Conservation (phyloP, 2,329 filamentous ascomycete species). For the Xylariaceae sp. region DNA sequence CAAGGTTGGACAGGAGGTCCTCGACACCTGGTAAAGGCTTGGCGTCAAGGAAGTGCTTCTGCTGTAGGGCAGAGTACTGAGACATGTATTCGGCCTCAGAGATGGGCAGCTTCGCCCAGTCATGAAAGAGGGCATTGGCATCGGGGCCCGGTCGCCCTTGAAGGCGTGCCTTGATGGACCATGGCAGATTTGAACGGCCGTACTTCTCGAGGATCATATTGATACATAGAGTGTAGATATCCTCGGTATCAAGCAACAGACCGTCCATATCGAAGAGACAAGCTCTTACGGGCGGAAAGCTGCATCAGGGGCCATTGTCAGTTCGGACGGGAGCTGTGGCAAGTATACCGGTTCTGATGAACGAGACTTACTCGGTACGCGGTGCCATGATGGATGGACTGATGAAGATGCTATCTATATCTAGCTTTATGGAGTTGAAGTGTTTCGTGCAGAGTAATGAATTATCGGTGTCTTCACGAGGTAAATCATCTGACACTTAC, state of each 20-base stretch:
- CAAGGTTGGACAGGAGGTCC: conserved; percentile 59
- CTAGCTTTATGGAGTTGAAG: neutral
- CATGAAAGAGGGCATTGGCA: conserved; percentile 54
- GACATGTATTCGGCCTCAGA: conserved; percentile 59
- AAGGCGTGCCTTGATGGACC: conserved; percentile 88
- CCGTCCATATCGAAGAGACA: conserved; percentile 99
- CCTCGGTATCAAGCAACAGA: conserved; percentile 88
- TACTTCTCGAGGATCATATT: conserved; percentile 78
- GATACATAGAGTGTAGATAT: conserved; percentile 76
- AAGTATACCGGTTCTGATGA: neutral
- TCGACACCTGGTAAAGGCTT: conserved; percentile 73
- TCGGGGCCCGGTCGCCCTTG: conserved; percentile 53
- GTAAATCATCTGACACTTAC: neutral
- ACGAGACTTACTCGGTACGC: conserved; percentile 39
- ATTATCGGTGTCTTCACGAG: neutral
- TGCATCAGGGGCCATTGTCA: conserved; percentile 32
- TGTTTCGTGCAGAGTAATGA: no score
- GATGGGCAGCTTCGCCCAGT: conserved; percentile 85
- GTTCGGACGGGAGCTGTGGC: conserved; percentile 14
- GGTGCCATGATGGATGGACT: conserved; percentile 35
- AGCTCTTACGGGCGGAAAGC: conserved; percentile 75
- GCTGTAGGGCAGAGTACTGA: conserved; percentile 59
- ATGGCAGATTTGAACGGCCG: conserved; percentile 70
- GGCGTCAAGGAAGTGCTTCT: conserved; percentile 65
- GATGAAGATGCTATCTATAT: neutral